Evolutionary conservation across 345 rosid species (phyloP), one percentile per base, ranked within the genome.

Genomic region (Isatis tinctoria): DNA sequence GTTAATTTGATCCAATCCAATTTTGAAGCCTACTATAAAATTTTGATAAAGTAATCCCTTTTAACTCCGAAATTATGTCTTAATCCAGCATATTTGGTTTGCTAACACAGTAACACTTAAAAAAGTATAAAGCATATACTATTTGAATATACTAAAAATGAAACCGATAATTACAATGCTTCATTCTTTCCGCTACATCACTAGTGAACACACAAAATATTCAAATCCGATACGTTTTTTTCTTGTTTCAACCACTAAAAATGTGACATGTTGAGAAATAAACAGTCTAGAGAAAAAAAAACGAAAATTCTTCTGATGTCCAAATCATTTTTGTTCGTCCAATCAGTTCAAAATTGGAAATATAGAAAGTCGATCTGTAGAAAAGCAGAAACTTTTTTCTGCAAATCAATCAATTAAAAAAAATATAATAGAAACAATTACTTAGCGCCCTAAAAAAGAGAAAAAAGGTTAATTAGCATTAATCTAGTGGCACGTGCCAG

Each of bases 401-500:
- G 53, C 14, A 66, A 45, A 65, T 35, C 5, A 41, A 63, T 7
- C 18, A 35, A 65, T 22, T 44, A 36, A 47, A 11, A 16, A 36
- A 13, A 37, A 24, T 35, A 49, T n/a, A 12, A 58, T 0, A 27
- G 8, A 47, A 58, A 32, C 35, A 51, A 52, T 52, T 52, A 52
- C 33, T 52, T 52, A 52, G 58, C 13, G 35, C 26, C 37, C 10
- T 22, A 30, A 57, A 61, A 49, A 27, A 6, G 24, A 3, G 14
- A 12, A 56, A 64, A 27, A 43, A 11, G 8, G 17, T 49, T n/a
- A 8, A 41, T 10, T 28, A 59, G 18, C 0, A 20, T 24, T 28
- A 13, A 67, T 74, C 11, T 60, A 57, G 37, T 53, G 82, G 85
- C 90, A 88, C 89, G 88, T 84, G 93, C 87, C 85, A 83, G 80